These are phyloP conservation scores for Chrysosporium queenslandicum DNA, from an alignment of 2,329 filamentous ascomycete species.

Conservation along the genomic window DNA sequence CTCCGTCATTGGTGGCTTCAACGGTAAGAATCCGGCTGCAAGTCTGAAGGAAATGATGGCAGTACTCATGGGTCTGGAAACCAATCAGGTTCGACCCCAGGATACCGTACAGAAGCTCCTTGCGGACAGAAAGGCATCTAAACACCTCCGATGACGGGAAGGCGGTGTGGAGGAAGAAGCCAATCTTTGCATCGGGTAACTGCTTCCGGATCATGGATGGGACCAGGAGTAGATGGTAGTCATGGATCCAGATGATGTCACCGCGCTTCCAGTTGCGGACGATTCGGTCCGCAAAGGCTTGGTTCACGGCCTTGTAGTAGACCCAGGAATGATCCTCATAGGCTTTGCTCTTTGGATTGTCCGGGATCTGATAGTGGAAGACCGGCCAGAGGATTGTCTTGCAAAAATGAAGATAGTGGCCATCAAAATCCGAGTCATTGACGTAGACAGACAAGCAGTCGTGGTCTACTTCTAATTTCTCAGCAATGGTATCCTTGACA, in stretches of 20 bases:
- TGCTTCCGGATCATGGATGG: slow-evolving; percentile 83
- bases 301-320: slow-evolving; percentile 85
- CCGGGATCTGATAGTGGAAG: slow-evolving; percentile 95
- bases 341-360: slow-evolving; percentile 96
- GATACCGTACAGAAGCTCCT: slow-evolving; percentile 81
- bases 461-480: slow-evolving; percentile 68
- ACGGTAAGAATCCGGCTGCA: slow-evolving; percentile 86
- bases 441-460: slow-evolving; percentile 76
- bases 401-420: slow-evolving; percentile 92
- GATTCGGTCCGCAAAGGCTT: slow-evolving; percentile 84
- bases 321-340: slow-evolving; percentile 96
- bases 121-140: slow-evolving; percentile 76
- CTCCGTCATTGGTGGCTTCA: slow-evolving; percentile 76
- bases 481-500: slow-evolving; percentile 73
- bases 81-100: slow-evolving; percentile 85
- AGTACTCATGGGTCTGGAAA: slow-evolving; percentile 90
- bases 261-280: slow-evolving; percentile 86
- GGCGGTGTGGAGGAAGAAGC: slow-evolving; percentile 88
- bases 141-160: slow-evolving; percentile 97
- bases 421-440: slow-evolving; percentile 84
- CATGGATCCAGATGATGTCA: slow-evolving; percentile 89
- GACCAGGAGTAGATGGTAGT: slow-evolving; percentile 86
- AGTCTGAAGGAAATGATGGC: slow-evolving; percentile 87
- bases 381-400: slow-evolving; percentile 97
- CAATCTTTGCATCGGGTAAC: slow-evolving; percentile 80